These are phyloP conservation scores for Ceratorhiza oryzae-sativae DNA, from an alignment of 1,284 basidiomycete species.

Conservation along the genomic window DNA sequence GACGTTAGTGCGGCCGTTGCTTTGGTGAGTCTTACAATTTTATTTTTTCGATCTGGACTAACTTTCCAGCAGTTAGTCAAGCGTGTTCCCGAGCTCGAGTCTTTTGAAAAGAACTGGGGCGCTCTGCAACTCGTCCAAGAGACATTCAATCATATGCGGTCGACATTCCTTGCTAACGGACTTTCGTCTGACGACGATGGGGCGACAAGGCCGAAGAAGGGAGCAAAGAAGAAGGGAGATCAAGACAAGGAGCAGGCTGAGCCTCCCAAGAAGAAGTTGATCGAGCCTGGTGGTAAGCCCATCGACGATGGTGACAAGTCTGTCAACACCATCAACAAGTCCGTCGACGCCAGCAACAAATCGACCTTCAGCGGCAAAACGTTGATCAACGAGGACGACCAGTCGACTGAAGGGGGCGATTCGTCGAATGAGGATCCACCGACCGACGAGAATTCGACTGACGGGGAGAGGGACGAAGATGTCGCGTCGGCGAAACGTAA, in stretches of 20 bases:
- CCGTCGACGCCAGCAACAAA: too few relatives aligned
- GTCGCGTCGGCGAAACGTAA: too few relatives aligned
- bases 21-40: neutral
- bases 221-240: neutral
- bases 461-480: too few relatives aligned
- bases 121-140: neutral
- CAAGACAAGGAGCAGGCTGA: neutral
- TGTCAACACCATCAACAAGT: too few relatives aligned
- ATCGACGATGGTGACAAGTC: too few relatives aligned
- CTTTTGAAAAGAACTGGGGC: slow-evolving; percentile 2
- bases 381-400: too few relatives aligned
- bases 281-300: too few relatives aligned
- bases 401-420: too few relatives aligned
- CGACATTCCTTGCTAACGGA: neutral
- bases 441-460: too few relatives aligned
- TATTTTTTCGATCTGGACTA: neutral
- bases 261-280: too few relatives aligned
- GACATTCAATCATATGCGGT: neutral
- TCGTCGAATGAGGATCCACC: too few relatives aligned
- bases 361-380: too few relatives aligned
- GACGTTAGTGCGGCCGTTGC: neutral
- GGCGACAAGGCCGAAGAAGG: neutral
- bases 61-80: neutral
- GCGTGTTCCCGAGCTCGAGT: neutral
- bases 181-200: neutral